phyloP scores from a whole-genome alignment of 371 early-diverging fungal species.

The Syncephalastrum sp. region DNA sequence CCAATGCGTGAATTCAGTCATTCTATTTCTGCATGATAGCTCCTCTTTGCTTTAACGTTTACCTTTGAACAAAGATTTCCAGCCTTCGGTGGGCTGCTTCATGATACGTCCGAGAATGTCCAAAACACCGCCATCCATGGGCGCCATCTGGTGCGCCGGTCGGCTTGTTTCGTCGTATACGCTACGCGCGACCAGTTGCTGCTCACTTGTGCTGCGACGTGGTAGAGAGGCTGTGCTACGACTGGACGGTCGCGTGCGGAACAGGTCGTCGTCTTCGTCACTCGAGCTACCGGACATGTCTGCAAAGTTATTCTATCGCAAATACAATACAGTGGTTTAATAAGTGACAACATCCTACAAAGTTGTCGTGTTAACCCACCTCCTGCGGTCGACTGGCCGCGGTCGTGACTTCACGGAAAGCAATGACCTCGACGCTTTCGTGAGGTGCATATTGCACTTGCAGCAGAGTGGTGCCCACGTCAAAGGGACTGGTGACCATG shows the following conservation, averaged over 20 bases:
- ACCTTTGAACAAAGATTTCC: conserved; percentile 67
- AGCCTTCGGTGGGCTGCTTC: conserved; percentile 67
- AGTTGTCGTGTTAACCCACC: too few species aligned
- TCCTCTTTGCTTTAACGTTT: conserved; percentile 1
- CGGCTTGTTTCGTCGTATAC: conserved; percentile 58
- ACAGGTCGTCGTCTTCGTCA: conserved; percentile 7
- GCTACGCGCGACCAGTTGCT: conserved; percentile 30
- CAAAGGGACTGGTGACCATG: conserved; percentile 72
- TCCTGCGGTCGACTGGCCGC: too few species aligned
- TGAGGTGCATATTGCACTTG: conserved; percentile 81
- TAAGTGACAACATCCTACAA: too few species aligned
- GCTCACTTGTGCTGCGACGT: conserved; percentile 15
- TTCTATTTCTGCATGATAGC: background rate
- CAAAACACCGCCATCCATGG: conserved; percentile 59
- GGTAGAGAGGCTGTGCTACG: conserved; percentile 21
- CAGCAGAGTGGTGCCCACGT: conserved; percentile 72
- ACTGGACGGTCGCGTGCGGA: conserved; percentile 18
- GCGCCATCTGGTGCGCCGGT: conserved; percentile 61
- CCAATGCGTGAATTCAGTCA: conserved; percentile 16
- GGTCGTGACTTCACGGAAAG: conserved; percentile 20
- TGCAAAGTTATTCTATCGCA: too few species aligned
- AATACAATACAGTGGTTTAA: too few species aligned
- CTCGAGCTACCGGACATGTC: conserved; percentile 8
- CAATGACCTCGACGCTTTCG: conserved; percentile 41
- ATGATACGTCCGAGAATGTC: conserved; percentile 47